A percentile compares a stretch with the other conserved stretches of the same genome.
phyloP scores from a whole-genome alignment of 2,329 filamentous ascomycete genomes.

The Exophiala aquamarina region DNA sequence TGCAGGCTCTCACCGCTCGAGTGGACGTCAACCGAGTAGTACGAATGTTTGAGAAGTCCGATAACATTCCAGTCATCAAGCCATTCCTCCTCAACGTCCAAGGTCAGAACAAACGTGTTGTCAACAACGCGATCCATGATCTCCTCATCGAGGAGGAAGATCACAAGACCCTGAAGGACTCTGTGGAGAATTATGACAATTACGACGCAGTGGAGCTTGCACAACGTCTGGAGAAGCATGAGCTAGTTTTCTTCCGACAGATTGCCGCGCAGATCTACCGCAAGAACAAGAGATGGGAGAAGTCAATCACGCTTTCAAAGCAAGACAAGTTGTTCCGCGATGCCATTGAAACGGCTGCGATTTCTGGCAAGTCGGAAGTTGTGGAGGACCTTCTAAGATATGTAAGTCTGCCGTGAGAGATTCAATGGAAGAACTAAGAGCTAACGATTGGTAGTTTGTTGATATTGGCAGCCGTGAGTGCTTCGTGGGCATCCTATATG shows the following conservation, averaged over 20 bases:
- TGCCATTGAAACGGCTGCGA: slow-evolving; percentile 94
- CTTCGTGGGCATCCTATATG: slow-evolving; percentile 99
- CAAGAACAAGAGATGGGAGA: slow-evolving; percentile 99
- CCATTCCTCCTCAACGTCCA: slow-evolving; percentile 97
- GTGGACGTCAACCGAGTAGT: slow-evolving; percentile 99
- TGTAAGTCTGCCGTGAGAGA: slow-evolving; percentile 62
- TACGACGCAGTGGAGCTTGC: slow-evolving; percentile 95
- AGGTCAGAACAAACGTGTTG: slow-evolving; percentile 93
- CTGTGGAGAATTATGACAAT: slow-evolving; percentile 98
- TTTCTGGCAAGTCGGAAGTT: slow-evolving; percentile 85
- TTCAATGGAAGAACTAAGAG: slow-evolving; percentile 31
- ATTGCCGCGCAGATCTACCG: slow-evolving; percentile 98
- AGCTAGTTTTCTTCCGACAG: slow-evolving; percentile 98
- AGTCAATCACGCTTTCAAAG: slow-evolving; percentile 95
- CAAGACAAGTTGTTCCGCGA: slow-evolving; percentile 99
- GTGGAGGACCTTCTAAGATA: slow-evolving; percentile 96
- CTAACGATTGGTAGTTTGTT: slow-evolving; percentile 68
- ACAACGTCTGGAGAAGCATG: slow-evolving; percentile 90
- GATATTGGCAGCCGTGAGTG: slow-evolving; percentile 98
- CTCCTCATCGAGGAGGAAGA: slow-evolving; percentile 98
- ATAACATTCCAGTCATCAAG: slow-evolving; percentile 97
- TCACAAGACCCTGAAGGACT: slow-evolving; percentile 97
- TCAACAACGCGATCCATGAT: slow-evolving; percentile 98
- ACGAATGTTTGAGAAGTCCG: slow-evolving; percentile 96
- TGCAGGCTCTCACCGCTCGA: slow-evolving; percentile 86